Evolutionary conservation across 2,329 filamentous ascomycete species (phyloP).

Genomic region (Apiospora phragmitis): DNA sequence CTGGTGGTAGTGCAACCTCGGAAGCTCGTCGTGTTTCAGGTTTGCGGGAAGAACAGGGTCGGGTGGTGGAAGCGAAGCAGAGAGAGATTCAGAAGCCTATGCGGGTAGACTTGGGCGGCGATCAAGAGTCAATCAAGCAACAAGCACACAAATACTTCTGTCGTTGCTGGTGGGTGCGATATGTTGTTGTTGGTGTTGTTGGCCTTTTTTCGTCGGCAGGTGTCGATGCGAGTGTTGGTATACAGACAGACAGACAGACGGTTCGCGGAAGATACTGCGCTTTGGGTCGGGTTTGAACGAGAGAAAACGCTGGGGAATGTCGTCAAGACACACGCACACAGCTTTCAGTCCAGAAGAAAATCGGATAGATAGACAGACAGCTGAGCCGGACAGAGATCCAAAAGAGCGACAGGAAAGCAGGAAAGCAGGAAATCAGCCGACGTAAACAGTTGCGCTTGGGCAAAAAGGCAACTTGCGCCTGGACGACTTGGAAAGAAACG

Average conservation of each 20-base stretch:
- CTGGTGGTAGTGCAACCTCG: slow-evolving; percentile 15
- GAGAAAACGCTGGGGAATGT: slow-evolving; percentile 7
- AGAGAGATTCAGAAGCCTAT: slow-evolving; percentile 22
- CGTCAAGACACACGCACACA: slow-evolving; percentile 7
- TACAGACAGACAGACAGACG: neutral
- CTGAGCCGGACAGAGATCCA: neutral
- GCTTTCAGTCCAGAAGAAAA: slow-evolving; percentile 11
- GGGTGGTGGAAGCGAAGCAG: slow-evolving; percentile 20
- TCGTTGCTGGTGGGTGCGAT: slow-evolving; percentile 18
- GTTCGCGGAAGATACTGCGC: neutral
- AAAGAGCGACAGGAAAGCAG: neutral
- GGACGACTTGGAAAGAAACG: neutral
- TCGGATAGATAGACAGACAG: neutral
- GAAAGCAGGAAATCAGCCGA: slow-evolving; percentile 10
- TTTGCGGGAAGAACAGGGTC: slow-evolving; percentile 28
- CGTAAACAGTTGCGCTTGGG: slow-evolving; percentile 3
- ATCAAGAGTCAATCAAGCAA: slow-evolving; percentile 37
- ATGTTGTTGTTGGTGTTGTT: slow-evolving; percentile 10
- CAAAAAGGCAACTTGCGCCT: slow-evolving; percentile 1
- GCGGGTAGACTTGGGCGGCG: slow-evolving; percentile 18
- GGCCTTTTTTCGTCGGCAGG: neutral
- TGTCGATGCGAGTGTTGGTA: slow-evolving; percentile 9
- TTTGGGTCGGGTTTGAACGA: slow-evolving; percentile 16
- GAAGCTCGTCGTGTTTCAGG: slow-evolving; percentile 42
- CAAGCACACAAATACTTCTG: slow-evolving; percentile 20